These are phyloP conservation scores for Cetradonia linearis DNA, from an alignment of 495 filamentous ascomycete genomes.

Conservation along the genomic window DNA sequence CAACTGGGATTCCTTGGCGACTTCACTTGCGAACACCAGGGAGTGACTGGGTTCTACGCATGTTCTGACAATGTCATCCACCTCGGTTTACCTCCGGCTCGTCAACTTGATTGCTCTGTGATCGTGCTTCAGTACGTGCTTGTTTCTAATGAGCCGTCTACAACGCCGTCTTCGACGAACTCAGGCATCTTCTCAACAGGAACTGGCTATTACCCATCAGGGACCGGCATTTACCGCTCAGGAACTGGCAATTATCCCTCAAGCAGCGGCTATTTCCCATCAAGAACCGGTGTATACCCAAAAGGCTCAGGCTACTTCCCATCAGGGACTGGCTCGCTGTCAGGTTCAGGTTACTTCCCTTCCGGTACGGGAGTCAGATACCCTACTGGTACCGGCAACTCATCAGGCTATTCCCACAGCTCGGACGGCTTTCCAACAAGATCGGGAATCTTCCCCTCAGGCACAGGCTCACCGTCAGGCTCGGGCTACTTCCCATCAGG, in stretches of 20 bases:
- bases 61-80: neutral
- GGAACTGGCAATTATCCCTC: neutral
- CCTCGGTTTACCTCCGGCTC: neutral
- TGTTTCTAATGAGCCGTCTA: neutral
- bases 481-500: neutral
- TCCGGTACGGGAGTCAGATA: neutral
- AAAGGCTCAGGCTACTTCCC: neutral
- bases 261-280: neutral
- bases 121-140: neutral
- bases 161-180: neutral
- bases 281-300: neutral
- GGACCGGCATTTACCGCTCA: neutral
- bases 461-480: neutral
- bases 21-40: neutral
- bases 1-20: neutral
- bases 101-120: neutral
- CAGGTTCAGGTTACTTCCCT: neutral
- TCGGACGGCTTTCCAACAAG: neutral
- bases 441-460: neutral
- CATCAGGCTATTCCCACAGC: neutral
- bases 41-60: neutral
- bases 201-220: neutral
- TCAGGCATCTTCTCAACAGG: constrained; percentile 1
- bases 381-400: neutral
- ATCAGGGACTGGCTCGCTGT: no score